These are phyloP conservation scores for Ceratobasidium sp. DNA, from an alignment of 1,284 basidiomycete species.

Conservation along the genomic window DNA sequence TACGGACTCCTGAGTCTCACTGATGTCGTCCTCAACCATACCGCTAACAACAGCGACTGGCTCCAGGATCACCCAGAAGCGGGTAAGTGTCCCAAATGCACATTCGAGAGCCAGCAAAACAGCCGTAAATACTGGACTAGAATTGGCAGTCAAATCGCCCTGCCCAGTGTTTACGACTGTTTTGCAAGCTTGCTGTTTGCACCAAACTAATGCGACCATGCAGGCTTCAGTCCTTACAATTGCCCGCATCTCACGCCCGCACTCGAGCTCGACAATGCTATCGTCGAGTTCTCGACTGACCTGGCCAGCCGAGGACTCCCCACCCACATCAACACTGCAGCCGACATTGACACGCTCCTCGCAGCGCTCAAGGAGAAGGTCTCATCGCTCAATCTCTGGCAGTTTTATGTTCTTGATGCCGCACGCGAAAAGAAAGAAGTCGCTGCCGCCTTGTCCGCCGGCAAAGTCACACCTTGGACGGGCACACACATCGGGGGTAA, in stretches of 20 bases:
- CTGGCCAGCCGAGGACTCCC: constrained; percentile 77
- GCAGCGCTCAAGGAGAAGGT: constrained; percentile 70
- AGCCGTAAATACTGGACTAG: no score
- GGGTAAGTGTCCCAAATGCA: constrained; percentile 61
- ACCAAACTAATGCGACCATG: background rate
- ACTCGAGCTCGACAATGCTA: constrained; percentile 85
- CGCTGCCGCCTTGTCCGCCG: constrained; percentile 61
- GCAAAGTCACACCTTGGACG: constrained; percentile 59
- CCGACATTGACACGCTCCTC: constrained; percentile 76
- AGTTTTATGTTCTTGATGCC: constrained; percentile 89
- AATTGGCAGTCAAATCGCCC: no score
- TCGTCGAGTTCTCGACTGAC: constrained; percentile 79
- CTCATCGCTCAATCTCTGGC: constrained; percentile 80
- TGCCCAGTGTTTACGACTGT: no score
- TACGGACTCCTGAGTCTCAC: constrained; percentile 89
- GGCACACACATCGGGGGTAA: constrained; percentile 68
- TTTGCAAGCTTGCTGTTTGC: no score
- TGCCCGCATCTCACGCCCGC: constrained; percentile 90
- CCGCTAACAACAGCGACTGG: constrained; percentile 92
- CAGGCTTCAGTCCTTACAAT: constrained; percentile 89
- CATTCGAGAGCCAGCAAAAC: no score
- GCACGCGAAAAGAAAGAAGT: constrained; percentile 66
- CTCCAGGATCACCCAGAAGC: constrained; percentile 93
- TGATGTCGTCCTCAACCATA: constrained; percentile 95
- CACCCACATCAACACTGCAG: constrained; percentile 67